Percentiles rank a stretch among this genome's conserved stretches.
Evolutionary conservation across 148 eudicot species (phyloP).

Genomic region (Dysphania ambrosioides): DNA sequence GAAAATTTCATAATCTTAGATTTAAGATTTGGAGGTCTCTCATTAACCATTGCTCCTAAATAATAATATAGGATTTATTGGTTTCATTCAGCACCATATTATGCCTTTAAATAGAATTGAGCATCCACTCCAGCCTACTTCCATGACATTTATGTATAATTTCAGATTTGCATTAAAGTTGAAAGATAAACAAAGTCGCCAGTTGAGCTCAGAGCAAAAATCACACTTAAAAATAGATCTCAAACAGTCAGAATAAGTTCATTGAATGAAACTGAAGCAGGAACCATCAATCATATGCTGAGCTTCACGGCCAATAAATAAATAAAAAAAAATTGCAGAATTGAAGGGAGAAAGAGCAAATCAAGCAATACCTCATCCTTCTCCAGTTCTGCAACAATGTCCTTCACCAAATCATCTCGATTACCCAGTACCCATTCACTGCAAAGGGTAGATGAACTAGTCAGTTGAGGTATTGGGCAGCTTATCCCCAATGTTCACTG

Average conservation of each 20-base stretch:
- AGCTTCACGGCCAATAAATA: background rate
- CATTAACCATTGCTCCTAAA: too few species aligned
- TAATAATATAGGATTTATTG: too few species aligned
- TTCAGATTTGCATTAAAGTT: background rate
- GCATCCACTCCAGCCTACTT: background rate
- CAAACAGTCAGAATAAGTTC: background rate
- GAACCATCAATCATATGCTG: background rate
- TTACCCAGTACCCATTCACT: constrained; percentile 99
- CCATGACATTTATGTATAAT: background rate
- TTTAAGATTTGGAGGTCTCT: too few species aligned
- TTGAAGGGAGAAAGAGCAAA: background rate
- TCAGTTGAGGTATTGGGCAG: background rate
- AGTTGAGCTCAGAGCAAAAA: background rate
- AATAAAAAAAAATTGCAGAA: background rate
- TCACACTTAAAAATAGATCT: background rate
- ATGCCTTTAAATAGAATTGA: background rate
- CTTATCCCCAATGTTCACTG: background rate
- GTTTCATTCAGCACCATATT: background rate
- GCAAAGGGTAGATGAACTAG: constrained; percentile 26
- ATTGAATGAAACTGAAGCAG: background rate
- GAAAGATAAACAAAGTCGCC: background rate
- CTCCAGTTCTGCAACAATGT: constrained; percentile 80
- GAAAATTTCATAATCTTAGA: too few species aligned
- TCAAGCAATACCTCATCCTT: constrained; percentile 68
- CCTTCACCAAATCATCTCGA: constrained; percentile 92